Evolutionary conservation across 1,284 basidiomycete genomes (phyloP), one percentile per base, ranked within the genome.

Genomic region (Rhodotorula sp.): DNA sequence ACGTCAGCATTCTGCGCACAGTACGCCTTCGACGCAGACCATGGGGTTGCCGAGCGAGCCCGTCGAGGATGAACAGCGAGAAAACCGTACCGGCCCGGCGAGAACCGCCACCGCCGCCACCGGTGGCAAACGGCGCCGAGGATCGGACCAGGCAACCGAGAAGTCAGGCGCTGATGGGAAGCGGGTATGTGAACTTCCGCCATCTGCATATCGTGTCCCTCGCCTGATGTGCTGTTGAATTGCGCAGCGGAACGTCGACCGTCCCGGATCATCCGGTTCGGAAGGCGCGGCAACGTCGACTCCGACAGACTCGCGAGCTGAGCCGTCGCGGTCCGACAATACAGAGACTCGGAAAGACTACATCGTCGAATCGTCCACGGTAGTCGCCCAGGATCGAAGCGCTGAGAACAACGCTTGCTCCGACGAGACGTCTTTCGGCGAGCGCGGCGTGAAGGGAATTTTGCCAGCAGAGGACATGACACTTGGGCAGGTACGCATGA

Each of bases 401-500:
- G 12, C 30, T 8, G 18, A 30, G 44, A 15, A 48, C 8, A 14
- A 20, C 10, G 33, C 4, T 3, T 12, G 22, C 7, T 22, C 29
- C 14, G 62, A 4, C 18, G 18, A n/a, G 8, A 10, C n/a, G 5
- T 17, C 24, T 18, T 17, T 10, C n/a, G 58, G 45, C 37, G 10
- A 42, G 10, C 37, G 37, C 37, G 10, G 14, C 37, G 37, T 12
- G 10, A 42, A 42, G 12, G 37, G 12, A 42, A 12, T 10, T 42
- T 42, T 42, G 18, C 24, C 17, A 17, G 10, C n/a, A 4, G 60
- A 51, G 14, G 48, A 44, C 18, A 42, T 58, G 46, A 58, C 63
- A 56, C 55, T 64, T n/a, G 64, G 60, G 15, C 49, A 66, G 49
- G 64, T 66, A 57, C 57, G 37, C 37, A 42, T 42, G 59, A 29